phyloP scores from a whole-genome alignment of 2,329 filamentous ascomycete genomes.

The Paraconiothyrium brasiliense region DNA sequence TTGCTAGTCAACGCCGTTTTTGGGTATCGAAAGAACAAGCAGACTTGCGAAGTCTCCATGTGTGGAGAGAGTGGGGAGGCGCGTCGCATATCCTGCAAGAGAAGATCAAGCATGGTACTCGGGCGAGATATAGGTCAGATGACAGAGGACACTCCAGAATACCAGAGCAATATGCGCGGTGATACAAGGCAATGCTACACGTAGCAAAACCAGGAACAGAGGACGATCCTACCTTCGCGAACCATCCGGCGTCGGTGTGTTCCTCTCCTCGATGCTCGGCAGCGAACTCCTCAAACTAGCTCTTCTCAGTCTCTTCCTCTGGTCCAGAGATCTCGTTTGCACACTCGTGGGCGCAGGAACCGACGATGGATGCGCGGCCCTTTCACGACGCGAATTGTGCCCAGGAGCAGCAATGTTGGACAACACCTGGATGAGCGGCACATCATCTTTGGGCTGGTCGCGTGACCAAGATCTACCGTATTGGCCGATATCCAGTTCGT shows the following conservation, averaged over 20 bases:
- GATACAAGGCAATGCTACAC: no score
- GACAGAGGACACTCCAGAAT: not conserved
- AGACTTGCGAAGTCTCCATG: no score
- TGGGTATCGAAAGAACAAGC: no score
- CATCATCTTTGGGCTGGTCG: slow-evolving; percentile 5
- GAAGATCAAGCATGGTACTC: no score
- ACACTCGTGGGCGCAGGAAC: not conserved
- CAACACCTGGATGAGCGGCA: slow-evolving; percentile 12
- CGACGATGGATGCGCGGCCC: not conserved
- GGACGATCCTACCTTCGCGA: not conserved
- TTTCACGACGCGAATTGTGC: not conserved
- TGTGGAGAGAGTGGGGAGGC: no score
- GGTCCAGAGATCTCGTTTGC: not conserved
- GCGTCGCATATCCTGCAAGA: no score
- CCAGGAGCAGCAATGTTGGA: not conserved
- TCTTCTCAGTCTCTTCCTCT: slow-evolving; percentile 3
- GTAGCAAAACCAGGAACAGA: not conserved
- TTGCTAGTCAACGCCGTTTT: no score
- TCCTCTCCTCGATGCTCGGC: slow-evolving; percentile 4
- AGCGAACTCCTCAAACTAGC: not conserved
- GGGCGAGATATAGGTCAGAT: no score
- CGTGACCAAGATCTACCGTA: slow-evolving; percentile 2
- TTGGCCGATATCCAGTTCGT: slow-evolving; percentile 18
- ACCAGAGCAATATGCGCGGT: not conserved
- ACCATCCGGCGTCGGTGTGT: not conserved